Evolutionary conservation across 1,284 basidiomycete genomes (phyloP).

Genomic region (Boletus semigastroideus): DNA sequence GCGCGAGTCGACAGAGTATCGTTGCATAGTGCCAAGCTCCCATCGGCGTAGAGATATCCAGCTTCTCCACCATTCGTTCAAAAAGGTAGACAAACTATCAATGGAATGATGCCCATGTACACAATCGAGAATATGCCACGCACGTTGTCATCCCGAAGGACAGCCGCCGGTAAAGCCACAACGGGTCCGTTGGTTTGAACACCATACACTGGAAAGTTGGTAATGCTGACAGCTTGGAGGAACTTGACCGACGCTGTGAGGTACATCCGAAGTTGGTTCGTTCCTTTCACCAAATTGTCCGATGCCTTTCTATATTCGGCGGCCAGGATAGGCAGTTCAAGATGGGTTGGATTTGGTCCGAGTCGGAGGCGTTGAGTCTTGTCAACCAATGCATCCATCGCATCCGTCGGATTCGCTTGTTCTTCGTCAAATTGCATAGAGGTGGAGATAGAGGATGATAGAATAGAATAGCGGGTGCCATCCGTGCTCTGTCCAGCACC

Average conservation of each 20-base stretch:
- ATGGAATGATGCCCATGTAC: too few species aligned
- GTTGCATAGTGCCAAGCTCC: conserved; percentile 11
- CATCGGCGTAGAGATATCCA: conserved; percentile 6
- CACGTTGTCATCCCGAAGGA: conserved; percentile 8
- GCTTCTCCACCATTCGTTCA: conserved; percentile 4
- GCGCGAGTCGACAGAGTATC: conserved; percentile 10
- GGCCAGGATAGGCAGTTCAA: conserved; percentile 10
- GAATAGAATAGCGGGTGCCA: neutral
- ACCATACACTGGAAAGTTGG: conserved; percentile 4
- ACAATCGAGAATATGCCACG: neutral
- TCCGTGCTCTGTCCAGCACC: neutral
- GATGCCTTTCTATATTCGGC: conserved; percentile 1
- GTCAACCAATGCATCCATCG: neutral
- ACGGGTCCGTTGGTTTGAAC: conserved; percentile 6
- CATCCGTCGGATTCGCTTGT: neutral
- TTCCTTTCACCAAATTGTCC: neutral
- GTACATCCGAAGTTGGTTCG: conserved; percentile 14
- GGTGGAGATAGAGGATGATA: neutral
- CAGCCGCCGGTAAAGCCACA: conserved; percentile 4
- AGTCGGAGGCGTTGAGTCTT: neutral
- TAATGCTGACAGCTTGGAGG: conserved; percentile 7
- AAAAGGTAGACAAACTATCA: conserved; percentile 8
- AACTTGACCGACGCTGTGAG: conserved; percentile 13
- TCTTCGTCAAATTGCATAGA: neutral
- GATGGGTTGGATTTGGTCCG: neutral